Percentiles rank a stretch among this genome's conserved stretches.
Conservation (phyloP, 345 rosid genomes). For the Nasturtium officinale region DNA sequence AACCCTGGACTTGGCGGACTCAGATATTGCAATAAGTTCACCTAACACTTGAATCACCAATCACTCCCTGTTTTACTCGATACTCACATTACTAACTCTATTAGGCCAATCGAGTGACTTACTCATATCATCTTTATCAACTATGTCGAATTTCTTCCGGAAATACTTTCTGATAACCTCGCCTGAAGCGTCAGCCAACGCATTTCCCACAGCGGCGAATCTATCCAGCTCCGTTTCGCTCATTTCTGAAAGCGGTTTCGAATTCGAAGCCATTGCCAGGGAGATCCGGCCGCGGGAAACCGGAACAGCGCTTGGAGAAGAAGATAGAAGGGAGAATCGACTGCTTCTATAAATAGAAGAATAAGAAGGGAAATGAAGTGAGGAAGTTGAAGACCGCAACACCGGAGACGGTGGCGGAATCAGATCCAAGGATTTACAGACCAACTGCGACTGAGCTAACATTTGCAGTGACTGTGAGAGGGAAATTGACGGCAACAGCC, state of each 20-base stretch:
- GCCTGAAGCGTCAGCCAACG: slow-evolving; percentile 84
- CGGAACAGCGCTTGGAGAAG: not conserved
- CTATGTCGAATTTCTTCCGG: slow-evolving; percentile 76
- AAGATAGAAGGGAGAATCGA: not conserved
- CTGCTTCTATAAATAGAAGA: not conserved
- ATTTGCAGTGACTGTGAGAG: slow-evolving; percentile 9
- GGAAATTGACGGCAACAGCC: not conserved
- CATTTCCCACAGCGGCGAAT: slow-evolving; percentile 62
- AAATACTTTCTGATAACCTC: slow-evolving; percentile 79
- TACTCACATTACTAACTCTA: not conserved
- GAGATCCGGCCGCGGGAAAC: slow-evolving; percentile 23
- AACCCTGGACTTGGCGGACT: not conserved
- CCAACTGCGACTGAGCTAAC: slow-evolving; percentile 36
- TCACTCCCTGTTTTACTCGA: not conserved
- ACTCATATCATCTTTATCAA: slow-evolving; percentile 85
- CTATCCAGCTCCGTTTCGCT: slow-evolving; percentile 49
- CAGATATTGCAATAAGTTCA: not conserved
- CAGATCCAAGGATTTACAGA: slow-evolving; percentile 25
- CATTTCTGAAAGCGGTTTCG: slow-evolving; percentile 34
- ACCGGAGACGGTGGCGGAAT: slow-evolving; percentile 39
- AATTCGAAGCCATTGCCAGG: slow-evolving; percentile 45
- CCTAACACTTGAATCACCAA: slow-evolving; percentile 16
- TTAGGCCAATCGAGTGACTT: slow-evolving; percentile 26
- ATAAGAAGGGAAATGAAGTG: slow-evolving; percentile 12
- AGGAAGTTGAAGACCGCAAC: slow-evolving; percentile 24